Conservation (phyloP, 768 basidiomycete genomes). For the Galerina sulciceps region DNA sequence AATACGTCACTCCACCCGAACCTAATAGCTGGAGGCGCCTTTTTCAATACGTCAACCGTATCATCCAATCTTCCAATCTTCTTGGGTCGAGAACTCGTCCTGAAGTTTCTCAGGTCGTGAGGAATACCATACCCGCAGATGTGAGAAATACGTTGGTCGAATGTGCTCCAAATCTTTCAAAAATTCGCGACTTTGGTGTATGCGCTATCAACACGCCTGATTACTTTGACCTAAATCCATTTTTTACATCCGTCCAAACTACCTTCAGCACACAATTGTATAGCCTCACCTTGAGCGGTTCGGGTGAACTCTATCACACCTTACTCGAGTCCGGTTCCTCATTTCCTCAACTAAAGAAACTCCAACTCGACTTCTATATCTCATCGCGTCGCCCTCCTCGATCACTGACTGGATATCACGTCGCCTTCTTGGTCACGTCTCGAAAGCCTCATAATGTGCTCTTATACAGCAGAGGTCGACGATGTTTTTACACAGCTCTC, state of each 20-base stretch:
- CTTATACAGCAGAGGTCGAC: too few relatives aligned
- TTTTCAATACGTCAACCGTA: too few relatives aligned
- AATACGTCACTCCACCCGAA: too few relatives aligned
- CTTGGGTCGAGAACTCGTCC: not conserved
- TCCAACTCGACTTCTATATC: not conserved
- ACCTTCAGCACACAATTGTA: not conserved
- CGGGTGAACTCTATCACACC: not conserved
- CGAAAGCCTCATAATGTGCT: too few relatives aligned
- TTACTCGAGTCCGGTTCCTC: not conserved
- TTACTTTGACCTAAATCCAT: not conserved
- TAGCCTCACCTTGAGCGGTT: not conserved
- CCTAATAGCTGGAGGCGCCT: too few relatives aligned
- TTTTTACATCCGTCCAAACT: constrained; percentile 1
- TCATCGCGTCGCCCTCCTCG: not conserved
- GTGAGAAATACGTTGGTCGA: not conserved
- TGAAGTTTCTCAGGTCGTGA: not conserved
- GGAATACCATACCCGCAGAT: not conserved
- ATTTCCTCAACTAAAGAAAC: not conserved
- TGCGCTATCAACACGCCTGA: not conserved
- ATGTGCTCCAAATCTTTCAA: not conserved
- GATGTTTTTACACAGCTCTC: too few relatives aligned
- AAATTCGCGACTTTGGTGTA: not conserved
- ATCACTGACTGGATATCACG: too few relatives aligned
- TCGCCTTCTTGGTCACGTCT: too few relatives aligned
- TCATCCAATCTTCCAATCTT: too few relatives aligned